Conservation (phyloP, 495 filamentous ascomycete genomes). For the Elasticomyces elasticus region DNA sequence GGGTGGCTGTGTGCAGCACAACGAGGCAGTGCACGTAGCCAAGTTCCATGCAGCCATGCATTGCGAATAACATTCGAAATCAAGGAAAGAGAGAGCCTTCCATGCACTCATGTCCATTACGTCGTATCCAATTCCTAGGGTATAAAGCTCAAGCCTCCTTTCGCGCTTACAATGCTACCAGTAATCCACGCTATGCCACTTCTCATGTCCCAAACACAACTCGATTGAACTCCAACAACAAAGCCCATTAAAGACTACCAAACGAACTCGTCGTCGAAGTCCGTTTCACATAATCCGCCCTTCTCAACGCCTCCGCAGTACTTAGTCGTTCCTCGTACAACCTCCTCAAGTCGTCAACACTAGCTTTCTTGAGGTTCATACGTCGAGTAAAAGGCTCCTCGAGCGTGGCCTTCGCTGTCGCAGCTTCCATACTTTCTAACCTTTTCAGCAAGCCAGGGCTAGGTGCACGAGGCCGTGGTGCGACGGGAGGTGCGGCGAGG, state of each 20-base stretch:
- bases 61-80: no score
- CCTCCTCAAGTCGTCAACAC: constrained; percentile 33
- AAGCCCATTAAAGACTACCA: not conserved
- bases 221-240: not conserved
- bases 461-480: constrained; percentile 23
- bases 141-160: no score
- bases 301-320: constrained; percentile 16
- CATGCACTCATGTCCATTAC: no score
- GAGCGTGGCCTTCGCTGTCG: not conserved
- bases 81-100: no score
- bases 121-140: no score
- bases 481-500: constrained; percentile 10
- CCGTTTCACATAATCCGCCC: not conserved
- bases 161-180: no score
- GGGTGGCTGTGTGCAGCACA: no score
- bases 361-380: constrained; percentile 28
- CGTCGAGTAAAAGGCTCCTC: constrained; percentile 7
- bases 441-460: constrained; percentile 28
- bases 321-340: constrained; percentile 35
- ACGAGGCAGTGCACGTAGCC: no score
- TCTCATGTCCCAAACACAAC: no score
- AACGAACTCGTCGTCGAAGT: not conserved
- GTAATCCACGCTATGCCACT: not conserved
- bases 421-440: constrained; percentile 20
- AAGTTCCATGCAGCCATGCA: no score